Evolutionary conservation across 2,329 filamentous ascomycete species (phyloP).

Genomic region (Paracoccidioides lutzii): DNA sequence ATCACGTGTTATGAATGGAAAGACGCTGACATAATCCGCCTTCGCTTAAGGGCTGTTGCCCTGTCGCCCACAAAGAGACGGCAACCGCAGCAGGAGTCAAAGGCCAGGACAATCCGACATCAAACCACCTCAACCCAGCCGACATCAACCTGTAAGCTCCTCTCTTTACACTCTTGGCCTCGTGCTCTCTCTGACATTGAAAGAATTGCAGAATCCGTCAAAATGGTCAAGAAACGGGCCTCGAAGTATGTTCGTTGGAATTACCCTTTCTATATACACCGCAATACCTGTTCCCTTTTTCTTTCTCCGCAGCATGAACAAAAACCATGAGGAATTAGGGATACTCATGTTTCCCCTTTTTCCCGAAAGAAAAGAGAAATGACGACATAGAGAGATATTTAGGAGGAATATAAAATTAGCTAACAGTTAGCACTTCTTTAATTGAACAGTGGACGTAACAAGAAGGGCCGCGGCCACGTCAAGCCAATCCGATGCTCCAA

Average conservation of each 20-base stretch:
- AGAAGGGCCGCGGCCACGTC: conserved; percentile 99
- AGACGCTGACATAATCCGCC: background rate
- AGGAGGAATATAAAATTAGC: background rate
- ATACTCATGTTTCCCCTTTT: too few relatives aligned
- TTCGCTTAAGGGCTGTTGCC: conserved; percentile 2
- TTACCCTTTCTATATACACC: conserved; percentile 5
- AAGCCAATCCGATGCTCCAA: conserved; percentile 95
- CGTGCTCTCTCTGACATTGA: conserved; percentile 3
- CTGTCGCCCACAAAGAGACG: conserved; percentile 3
- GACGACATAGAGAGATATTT: background rate
- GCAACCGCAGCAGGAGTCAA: background rate
- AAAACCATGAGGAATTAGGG: too few relatives aligned
- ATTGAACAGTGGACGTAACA: conserved; percentile 76
- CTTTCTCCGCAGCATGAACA: too few relatives aligned
- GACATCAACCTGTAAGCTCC: conserved; percentile 3
- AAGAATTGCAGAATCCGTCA: conserved; percentile 31
- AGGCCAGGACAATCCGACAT: background rate
- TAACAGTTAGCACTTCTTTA: conserved; percentile 4
- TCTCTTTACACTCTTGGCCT: background rate
- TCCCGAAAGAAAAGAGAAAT: background rate
- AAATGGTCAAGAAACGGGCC: conserved; percentile 65
- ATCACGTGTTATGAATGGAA: background rate
- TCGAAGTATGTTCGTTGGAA: conserved; percentile 47
- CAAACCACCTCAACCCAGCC: conserved; percentile 2
- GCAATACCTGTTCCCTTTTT: too few relatives aligned